Percentiles rank a stretch among this genome's conserved stretches.
Conservation (phyloP, 768 basidiomycete species). For the Hypholoma sublateritium region DNA sequence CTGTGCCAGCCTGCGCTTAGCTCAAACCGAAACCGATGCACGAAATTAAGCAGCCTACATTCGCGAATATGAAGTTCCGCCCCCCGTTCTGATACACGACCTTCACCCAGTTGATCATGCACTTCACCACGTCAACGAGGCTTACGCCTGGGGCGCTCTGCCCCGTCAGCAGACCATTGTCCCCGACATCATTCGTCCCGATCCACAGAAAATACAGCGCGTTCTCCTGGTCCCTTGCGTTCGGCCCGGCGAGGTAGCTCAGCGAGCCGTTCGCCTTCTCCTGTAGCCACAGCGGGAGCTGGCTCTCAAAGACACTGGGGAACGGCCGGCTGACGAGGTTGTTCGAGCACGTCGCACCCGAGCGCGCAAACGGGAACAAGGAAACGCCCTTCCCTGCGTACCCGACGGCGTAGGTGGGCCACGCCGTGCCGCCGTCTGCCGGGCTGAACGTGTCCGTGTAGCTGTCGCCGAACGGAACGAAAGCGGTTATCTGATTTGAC, state of each 20-base stretch:
- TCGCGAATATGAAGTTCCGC: slow-evolving; percentile 67
- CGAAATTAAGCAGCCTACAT: slow-evolving; percentile 38
- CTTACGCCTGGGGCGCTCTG: slow-evolving; percentile 42
- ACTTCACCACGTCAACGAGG: slow-evolving; percentile 55
- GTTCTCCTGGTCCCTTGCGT: background rate
- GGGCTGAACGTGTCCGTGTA: slow-evolving; percentile 51
- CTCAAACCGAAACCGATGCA: background rate
- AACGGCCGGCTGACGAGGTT: slow-evolving; percentile 54
- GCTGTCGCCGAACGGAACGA: slow-evolving; percentile 64
- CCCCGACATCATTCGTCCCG: slow-evolving; percentile 67
- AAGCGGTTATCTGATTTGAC: slow-evolving; percentile 14
- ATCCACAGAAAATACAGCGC: slow-evolving; percentile 64
- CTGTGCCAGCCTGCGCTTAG: slow-evolving; percentile 25
- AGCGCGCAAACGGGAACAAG: slow-evolving; percentile 50
- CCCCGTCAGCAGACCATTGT: slow-evolving; percentile 47
- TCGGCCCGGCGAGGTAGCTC: background rate
- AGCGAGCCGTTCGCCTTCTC: slow-evolving; percentile 33
- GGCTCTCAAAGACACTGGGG: slow-evolving; percentile 55
- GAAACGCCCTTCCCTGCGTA: slow-evolving; percentile 4
- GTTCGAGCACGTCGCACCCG: slow-evolving; percentile 68
- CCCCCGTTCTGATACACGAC: slow-evolving; percentile 56
- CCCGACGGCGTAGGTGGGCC: slow-evolving; percentile 43
- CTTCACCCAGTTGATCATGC: slow-evolving; percentile 60
- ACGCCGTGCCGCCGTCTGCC: slow-evolving; percentile 45
- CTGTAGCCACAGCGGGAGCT: slow-evolving; percentile 39